These are phyloP conservation scores for Pichia gijzeniarum DNA, from an alignment of 805 yeast genomes.

Conservation along the genomic window DNA sequence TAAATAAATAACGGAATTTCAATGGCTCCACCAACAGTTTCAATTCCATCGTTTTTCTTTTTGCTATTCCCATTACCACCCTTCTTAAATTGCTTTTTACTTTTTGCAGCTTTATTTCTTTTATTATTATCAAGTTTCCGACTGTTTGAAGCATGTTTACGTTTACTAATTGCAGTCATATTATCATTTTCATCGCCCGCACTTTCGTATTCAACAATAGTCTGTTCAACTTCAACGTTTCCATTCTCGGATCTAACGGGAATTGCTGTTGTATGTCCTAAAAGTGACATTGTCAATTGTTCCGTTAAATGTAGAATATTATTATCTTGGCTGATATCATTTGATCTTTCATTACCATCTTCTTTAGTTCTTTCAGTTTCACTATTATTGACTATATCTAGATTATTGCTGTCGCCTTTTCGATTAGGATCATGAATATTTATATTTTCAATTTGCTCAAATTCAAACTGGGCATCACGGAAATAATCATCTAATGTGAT, in stretches of 20 bases:
- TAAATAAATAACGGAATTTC: conserved; percentile 38
- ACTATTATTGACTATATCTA: no score
- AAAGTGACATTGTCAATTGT: conserved; percentile 24
- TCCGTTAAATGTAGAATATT: conserved; percentile 19
- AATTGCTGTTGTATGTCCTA: conserved; percentile 11
- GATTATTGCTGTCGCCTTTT: neutral
- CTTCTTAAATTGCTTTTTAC: neutral
- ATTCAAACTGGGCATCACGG: conserved; percentile 16
- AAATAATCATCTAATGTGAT: conserved; percentile 28
- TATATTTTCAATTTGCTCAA: conserved; percentile 8
- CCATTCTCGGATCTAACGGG: neutral
- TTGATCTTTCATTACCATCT: neutral
- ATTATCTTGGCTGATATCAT: neutral
- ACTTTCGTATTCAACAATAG: conserved; percentile 4
- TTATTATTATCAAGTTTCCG: conserved; percentile 7
- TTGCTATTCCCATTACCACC: neutral
- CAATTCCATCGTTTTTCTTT: conserved; percentile 22
- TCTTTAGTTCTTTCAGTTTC: neutral
- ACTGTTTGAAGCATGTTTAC: conserved; percentile 6
- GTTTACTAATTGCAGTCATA: no score
- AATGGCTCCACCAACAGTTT: conserved; percentile 38
- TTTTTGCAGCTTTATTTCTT: conserved; percentile 7
- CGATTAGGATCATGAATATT: neutral
- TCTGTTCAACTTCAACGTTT: conserved; percentile 7
- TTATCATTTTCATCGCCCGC: neutral